Base-by-base conservation (phyloP, 495 filamentous ascomycete genomes). In the Neurospora cerealis region DNA sequence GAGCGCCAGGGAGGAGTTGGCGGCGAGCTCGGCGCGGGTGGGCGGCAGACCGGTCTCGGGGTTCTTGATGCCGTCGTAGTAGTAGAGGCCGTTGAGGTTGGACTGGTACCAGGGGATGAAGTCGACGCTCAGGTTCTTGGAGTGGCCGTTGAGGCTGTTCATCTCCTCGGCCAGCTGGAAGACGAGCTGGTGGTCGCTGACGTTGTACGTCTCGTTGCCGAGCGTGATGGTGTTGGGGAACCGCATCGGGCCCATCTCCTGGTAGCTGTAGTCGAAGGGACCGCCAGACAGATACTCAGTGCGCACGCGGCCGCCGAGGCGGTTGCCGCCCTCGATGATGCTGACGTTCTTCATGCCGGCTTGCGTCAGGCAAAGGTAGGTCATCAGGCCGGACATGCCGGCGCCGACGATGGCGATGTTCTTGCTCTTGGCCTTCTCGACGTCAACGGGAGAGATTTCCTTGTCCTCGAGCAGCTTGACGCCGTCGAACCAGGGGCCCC, bases 181-280 rank as follows among this genome's bases (percentile, higher is more conserved):
- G 2, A 91, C 86, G 79, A 91, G 83, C 70, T 86, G 85, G 75
- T 91, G 88, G 75, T 90, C 88, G 39, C 82, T 81, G 70, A 89
- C 87, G 70, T 86, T 81, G 39, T 89, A 79, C 0, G 86, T 87
- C 80, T 89, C 85, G 72, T 89, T 90, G 11, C 78, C 85, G 37
- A 83, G 83, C 10, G 69, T 74, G 76, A 88, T 85, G 0, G 83
- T 89, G 7, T 86, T 83, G 40, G 90, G 84, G 72, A 84, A 92
- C 5, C 91, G 84, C 91, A 92, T 92, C 0, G 91, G 89, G 0
- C 91, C 91, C 91, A 93, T 92, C 77, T 93, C 91, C 75, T 92
- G 90, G 73, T 93, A 93, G 60, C 90, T 88, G 73, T 92, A 92
- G 19, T 93, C 83, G 34, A 89, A 87, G 0, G 90, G 89, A 0